Conservation (phyloP, 2,329 filamentous ascomycete genomes). For the Gaeumannomyces tritici region DNA sequence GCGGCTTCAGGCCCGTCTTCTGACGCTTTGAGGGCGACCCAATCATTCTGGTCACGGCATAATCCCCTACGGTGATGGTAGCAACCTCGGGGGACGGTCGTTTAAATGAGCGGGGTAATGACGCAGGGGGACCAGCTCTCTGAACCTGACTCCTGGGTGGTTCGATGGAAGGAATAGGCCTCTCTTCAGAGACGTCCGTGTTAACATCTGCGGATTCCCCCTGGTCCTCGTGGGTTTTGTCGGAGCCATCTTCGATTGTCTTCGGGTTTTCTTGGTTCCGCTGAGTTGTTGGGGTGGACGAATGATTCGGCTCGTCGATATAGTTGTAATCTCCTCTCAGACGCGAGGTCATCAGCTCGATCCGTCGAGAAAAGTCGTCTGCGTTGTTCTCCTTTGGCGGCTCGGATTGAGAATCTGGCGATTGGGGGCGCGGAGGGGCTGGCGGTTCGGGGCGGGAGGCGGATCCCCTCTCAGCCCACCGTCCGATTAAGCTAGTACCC, state of each 20-base stretch:
- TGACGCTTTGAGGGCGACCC: constrained; percentile 44
- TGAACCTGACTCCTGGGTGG: constrained; percentile 17
- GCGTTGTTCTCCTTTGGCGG: constrained; percentile 1
- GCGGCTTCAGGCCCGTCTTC: constrained; percentile 29
- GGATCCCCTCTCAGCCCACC: constrained; percentile 16
- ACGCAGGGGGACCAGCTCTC: constrained; percentile 9
- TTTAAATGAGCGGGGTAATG: constrained; percentile 23
- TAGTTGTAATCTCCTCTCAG: constrained; percentile 2
- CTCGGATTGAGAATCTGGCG: background rate
- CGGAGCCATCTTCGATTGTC: background rate
- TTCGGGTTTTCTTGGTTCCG: constrained; percentile 2
- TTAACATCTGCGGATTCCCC: background rate
- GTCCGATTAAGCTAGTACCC: constrained; percentile 12
- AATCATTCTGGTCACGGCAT: constrained; percentile 55
- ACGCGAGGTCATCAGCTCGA: constrained; percentile 1
- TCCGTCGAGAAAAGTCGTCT: constrained; percentile 2
- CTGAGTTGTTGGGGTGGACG: background rate
- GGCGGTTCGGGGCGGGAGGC: constrained; percentile 7
- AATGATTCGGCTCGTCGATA: background rate
- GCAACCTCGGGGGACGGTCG: constrained; percentile 54
- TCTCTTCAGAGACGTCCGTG: constrained; percentile 10
- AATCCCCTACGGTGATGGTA: constrained; percentile 65
- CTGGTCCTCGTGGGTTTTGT: constrained; percentile 4
- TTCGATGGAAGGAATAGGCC: constrained; percentile 22
- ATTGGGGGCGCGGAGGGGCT: background rate